Conservation (phyloP, 768 basidiomycete species). For the Hygrocybe punicea region DNA sequence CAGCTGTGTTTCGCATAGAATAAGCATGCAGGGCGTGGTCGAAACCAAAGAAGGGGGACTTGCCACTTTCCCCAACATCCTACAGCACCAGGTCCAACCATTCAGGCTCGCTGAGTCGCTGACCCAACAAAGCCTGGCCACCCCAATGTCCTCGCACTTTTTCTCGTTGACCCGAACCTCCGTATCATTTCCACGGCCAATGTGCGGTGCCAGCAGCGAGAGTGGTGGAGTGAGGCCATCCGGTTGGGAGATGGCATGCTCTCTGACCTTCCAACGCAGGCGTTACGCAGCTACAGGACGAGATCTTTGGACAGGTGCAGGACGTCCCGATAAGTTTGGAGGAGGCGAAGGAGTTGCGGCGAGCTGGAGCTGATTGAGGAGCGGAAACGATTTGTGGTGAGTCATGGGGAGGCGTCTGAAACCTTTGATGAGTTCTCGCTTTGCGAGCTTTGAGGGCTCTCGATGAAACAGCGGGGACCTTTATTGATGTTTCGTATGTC, state of each 20-base stretch:
- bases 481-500: no score
- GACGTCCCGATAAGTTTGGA: conserved; percentile 28
- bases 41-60: conserved; percentile 35
- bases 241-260: background rate
- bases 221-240: conserved; percentile 27
- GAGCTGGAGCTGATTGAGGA: conserved; percentile 33
- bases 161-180: conserved; percentile 41
- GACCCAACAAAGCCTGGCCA: conserved; percentile 38
- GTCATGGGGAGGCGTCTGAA: conserved; percentile 14
- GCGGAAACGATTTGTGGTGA: conserved; percentile 21
- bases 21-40: no score
- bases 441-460: no score
- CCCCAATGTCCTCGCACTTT: conserved; percentile 42
- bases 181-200: no score
- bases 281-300: no score
- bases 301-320: conserved; percentile 19
- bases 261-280: conserved; percentile 20
- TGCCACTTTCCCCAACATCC: conserved; percentile 42
- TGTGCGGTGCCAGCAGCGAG: conserved; percentile 24
- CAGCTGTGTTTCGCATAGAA: no score
- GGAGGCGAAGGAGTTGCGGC: conserved; percentile 29
- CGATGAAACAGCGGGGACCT: no score
- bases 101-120: conserved; percentile 36
- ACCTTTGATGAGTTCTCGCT: conserved; percentile 18
- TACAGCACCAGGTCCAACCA: conserved; percentile 39